These are phyloP conservation scores for Trichoderma lentiforme DNA, from an alignment of 2,329 filamentous ascomycete species.

Conservation along the genomic window DNA sequence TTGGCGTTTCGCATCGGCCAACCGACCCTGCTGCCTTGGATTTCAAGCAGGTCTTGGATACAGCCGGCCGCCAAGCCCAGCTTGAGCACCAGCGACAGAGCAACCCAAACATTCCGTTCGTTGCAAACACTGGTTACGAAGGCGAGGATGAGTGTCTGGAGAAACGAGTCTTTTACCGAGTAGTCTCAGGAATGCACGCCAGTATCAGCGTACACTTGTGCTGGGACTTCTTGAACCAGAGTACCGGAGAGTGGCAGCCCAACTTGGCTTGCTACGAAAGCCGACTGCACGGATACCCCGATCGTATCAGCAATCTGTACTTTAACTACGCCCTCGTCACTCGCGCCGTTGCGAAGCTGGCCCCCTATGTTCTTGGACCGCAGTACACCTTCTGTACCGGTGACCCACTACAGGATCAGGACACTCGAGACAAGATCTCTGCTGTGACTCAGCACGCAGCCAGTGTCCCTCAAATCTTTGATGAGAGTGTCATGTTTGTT, in stretches of 20 bases:
- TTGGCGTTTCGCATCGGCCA: constrained; percentile 45
- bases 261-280: constrained; percentile 86
- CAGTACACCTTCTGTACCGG: constrained; percentile 90
- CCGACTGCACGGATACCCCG: constrained; percentile 79
- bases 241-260: constrained; percentile 86
- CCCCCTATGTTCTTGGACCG: constrained; percentile 64
- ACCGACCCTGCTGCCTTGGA: constrained; percentile 55
- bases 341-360: constrained; percentile 85
- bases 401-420: constrained; percentile 71
- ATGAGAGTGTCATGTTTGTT: constrained; percentile 94
- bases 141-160: constrained; percentile 91
- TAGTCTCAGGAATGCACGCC: constrained; percentile 96
- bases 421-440: constrained; percentile 80
- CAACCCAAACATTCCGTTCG: constrained; percentile 54
- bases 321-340: constrained; percentile 98
- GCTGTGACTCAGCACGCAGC: constrained; percentile 68
- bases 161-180: constrained; percentile 96
- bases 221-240: constrained; percentile 94
- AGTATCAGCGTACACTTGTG: constrained; percentile 96
- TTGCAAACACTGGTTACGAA: constrained; percentile 65
- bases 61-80: constrained; percentile 57
- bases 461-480: constrained; percentile 76
- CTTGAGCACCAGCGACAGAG: constrained; percentile 50
- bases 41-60: constrained; percentile 59
- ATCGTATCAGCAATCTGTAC: constrained; percentile 94